Conservation (phyloP, 306 rosid genomes). For the Pueraria montana region DNA sequence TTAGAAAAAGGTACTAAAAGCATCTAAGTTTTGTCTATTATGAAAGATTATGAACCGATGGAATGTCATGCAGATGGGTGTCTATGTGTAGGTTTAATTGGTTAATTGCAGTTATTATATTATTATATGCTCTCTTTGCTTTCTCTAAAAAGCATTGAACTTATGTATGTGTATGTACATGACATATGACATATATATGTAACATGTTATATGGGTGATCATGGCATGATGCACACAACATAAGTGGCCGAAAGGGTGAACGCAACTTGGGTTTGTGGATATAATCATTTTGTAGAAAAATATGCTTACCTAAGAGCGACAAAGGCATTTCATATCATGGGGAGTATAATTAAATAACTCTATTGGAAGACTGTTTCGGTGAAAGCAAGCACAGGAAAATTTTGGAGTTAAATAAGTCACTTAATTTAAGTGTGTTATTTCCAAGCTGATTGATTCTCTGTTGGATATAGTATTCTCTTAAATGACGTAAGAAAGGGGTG, state of each 20-base stretch:
- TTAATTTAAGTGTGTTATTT: conserved; percentile 54
- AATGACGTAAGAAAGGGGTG: conserved; percentile 51
- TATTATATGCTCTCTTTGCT: background rate
- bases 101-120: background rate
- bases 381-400: conserved; percentile 54
- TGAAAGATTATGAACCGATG: conserved; percentile 4
- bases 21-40: background rate
- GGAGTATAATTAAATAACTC: conserved; percentile 58
- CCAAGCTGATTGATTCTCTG: conserved; percentile 43
- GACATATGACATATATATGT: background rate
- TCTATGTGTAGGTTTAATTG: background rate
- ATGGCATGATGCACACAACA: conserved; percentile 46
- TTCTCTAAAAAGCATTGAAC: background rate
- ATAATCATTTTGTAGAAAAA: conserved; percentile 68
- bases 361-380: conserved; percentile 60
- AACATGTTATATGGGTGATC: conserved; percentile 39
- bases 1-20: background rate
- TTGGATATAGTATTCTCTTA: conserved; percentile 41
- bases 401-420: conserved; percentile 60
- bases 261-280: conserved; percentile 74
- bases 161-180: conserved; percentile 1
- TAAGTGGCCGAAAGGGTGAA: conserved; percentile 46
- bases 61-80: conserved; percentile 50
- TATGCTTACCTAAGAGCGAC: conserved; percentile 71
- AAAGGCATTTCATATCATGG: conserved; percentile 60